Base-by-base conservation (phyloP, 768 basidiomycete genomes). In the Lactifluus piperatus region DNA sequence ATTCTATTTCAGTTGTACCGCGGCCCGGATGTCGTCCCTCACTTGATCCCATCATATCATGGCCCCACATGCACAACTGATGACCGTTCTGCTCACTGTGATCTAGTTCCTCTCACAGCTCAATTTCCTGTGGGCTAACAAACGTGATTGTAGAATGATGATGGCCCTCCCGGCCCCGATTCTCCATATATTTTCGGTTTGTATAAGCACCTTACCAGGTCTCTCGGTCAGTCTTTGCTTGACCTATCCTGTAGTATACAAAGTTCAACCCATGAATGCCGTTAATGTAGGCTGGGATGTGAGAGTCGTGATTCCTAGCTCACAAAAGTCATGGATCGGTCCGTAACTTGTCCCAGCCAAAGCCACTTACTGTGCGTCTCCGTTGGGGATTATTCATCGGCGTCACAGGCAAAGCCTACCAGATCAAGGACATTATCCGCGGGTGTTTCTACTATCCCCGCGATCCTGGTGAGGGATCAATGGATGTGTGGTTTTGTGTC, bases 251-350 rank as follows among this genome's bases (percentile, higher is more conserved):
- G 10, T 44, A 47, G 45, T 27, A 50, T 22, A 39, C 50, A 55
- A 50, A 41, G 26, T 48, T 60, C 45, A 34, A 58, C 27, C 59
- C 54, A 50, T 48, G 14, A 4, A 36, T 9, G 29, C 22, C 20
- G 4, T 3, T 20, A 49, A 41, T 30, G 27, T 62, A 86, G 88
- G 85, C 14, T 90, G 86, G 85, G 75, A 87, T 65, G 86, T 91
- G 39, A 86, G 81, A 67, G 90, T 91, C 16, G 86, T 91, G 55
- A 73, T 91, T 26, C 88, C 88, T 14, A 87, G 82, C 64, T 76
- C 85, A 10, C 90, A 93, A 68, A 91, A 89, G 69, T 89, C 87
- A 37, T 93, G 91, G 90, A 91, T 93, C 34, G 91, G 90, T 87
- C 60, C 53, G 76, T 68, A 41, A 6, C 41, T 24, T 39, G 46